Percentiles rank a stretch among this genome's conserved stretches.
phyloP scores from a whole-genome alignment of 169 alveolate genomes.

The Eimeria mitis region DNA sequence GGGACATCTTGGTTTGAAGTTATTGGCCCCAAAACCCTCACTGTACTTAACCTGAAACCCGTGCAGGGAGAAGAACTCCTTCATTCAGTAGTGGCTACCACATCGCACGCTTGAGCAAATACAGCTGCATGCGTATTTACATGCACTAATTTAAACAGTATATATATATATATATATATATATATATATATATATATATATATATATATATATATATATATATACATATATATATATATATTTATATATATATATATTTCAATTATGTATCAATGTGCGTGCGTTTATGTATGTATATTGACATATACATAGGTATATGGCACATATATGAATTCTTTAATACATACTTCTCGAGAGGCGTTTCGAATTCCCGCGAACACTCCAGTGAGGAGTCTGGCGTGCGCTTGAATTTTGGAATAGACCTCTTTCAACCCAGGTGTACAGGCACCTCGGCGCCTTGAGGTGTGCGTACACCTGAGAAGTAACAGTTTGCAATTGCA shows the following conservation, averaged over 20 bases:
- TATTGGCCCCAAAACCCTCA: slow-evolving; percentile 8
- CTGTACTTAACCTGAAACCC: slow-evolving; percentile 8
- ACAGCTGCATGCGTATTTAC: neutral
- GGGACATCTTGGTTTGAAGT: neutral
- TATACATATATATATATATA: neutral
- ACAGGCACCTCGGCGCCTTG: neutral
- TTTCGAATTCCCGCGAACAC: neutral
- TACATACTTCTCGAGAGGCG: neutral
- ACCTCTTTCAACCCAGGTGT: neutral
- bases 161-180: neutral
- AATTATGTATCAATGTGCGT: neutral
- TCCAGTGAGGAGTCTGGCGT: neutral
- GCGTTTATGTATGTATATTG: neutral
- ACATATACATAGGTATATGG: neutral
- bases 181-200: neutral
- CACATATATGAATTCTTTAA: neutral
- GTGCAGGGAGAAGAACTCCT: slow-evolving; percentile 6
- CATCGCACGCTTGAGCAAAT: neutral
- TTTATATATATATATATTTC: neutral
- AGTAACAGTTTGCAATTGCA: neutral
- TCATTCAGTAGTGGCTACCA: neutral
- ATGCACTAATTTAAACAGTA: neutral
- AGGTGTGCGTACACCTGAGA: neutral
- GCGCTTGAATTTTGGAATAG: neutral
- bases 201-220: no score